Percentiles rank a stretch among this genome's conserved stretches.
phyloP scores from a whole-genome alignment of 1,139 yeast genomes.

The Taphrina flavorubra region DNA sequence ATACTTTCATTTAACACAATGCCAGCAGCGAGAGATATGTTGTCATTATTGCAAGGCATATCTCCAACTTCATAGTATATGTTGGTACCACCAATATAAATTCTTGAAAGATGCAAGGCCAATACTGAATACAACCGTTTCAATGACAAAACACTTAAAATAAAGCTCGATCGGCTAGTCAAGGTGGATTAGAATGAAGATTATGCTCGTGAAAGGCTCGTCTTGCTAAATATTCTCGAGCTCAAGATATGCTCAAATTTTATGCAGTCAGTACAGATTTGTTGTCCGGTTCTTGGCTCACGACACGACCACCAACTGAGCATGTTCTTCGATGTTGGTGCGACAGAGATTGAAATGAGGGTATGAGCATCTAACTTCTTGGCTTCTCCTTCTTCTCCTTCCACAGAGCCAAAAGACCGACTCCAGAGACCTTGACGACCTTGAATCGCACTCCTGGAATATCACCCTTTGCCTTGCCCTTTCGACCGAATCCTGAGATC shows the following conservation, averaged over 20 bases:
- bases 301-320: not conserved
- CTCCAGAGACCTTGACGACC: conserved; percentile 99
- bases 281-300: not conserved
- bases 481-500: conserved; percentile 99
- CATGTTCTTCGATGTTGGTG: not conserved
- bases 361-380: conserved; percentile 9
- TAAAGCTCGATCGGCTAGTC: too few relatives aligned
- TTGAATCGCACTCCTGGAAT: conserved; percentile 45
- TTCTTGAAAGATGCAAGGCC: too few relatives aligned
- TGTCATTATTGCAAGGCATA: too few relatives aligned
- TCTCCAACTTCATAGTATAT: too few relatives aligned
- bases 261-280: not conserved
- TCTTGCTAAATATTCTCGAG: not conserved
- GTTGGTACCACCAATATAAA: too few relatives aligned
- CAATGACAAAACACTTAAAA: too few relatives aligned
- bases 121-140: too few relatives aligned
- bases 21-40: too few relatives aligned
- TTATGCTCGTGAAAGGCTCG: not conserved
- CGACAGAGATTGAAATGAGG: not conserved
- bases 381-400: conserved; percentile 99
- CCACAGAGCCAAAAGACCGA: conserved; percentile 99
- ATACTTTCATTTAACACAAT: too few relatives aligned
- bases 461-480: conserved; percentile 99
- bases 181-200: not conserved
- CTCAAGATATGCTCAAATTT: not conserved